Percentiles rank a stretch among this genome's conserved stretches.
phyloP scores from a whole-genome alignment of 106 monocot genomes.

The Triglochin maritima region DNA sequence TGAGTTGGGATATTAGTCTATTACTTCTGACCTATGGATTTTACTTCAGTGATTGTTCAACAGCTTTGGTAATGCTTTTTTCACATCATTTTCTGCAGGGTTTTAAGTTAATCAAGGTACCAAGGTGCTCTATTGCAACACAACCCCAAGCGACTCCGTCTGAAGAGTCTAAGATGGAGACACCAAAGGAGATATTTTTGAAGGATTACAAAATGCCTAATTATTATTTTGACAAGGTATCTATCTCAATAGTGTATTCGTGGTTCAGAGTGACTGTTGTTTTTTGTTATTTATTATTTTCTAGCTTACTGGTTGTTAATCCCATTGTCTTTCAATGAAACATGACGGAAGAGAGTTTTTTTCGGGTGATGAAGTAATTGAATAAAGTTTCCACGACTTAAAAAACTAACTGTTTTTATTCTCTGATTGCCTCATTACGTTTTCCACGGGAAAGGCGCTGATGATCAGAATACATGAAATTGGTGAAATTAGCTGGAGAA shows the following conservation, averaged over 20 bases:
- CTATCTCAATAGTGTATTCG: not conserved
- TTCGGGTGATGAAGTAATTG: too few relatives aligned
- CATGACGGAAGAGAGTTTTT: too few relatives aligned
- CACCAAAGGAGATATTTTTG: conserved; percentile 82
- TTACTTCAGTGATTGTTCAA: not conserved
- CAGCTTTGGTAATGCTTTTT: not conserved
- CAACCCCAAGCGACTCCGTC: conserved; percentile 34
- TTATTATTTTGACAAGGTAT: conserved; percentile 83
- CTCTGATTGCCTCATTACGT: too few relatives aligned
- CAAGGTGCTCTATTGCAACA: conserved; percentile 70
- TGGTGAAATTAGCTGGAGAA: too few relatives aligned
- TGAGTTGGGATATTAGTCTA: not conserved
- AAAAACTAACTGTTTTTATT: too few relatives aligned
- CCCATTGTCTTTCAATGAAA: not conserved
- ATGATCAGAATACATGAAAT: too few relatives aligned
- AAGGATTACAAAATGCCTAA: conserved; percentile 90
- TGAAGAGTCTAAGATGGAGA: conserved; percentile 77
- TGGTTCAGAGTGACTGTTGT: not conserved
- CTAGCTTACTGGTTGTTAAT: not conserved
- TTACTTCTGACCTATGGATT: not conserved
- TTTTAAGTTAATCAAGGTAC: conserved; percentile 24
- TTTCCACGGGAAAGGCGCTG: too few relatives aligned
- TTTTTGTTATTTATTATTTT: not conserved
- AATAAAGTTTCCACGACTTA: too few relatives aligned
- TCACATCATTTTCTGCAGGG: conserved; percentile 18